A percentile compares a stretch with the other conserved stretches of the same genome.
Conservation (phyloP, 2,329 filamentous ascomycete species). For the Clonostachys chloroleuca region DNA sequence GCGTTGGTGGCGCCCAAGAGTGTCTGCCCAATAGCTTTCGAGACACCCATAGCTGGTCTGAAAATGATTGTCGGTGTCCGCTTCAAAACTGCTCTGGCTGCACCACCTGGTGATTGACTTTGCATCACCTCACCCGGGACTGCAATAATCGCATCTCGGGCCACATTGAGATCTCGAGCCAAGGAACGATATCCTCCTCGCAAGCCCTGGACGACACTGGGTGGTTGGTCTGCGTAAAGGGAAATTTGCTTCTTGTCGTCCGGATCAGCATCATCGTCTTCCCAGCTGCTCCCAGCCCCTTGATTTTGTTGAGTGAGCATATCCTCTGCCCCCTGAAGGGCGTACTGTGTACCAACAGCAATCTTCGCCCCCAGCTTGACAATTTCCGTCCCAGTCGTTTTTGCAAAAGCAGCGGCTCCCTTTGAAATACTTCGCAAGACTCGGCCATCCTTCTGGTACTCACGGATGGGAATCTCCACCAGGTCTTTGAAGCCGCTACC, state of each 20-base stretch:
- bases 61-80: constrained; percentile 92
- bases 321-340: constrained; percentile 83
- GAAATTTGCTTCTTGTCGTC: constrained; percentile 78
- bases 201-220: constrained; percentile 82
- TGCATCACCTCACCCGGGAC: constrained; percentile 91
- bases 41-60: constrained; percentile 83
- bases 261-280: constrained; percentile 60
- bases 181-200: constrained; percentile 78
- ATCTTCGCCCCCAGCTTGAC: constrained; percentile 92
- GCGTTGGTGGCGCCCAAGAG: constrained; percentile 90
- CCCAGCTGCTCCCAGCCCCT: constrained; percentile 36
- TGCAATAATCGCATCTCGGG: constrained; percentile 88
- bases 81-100: constrained; percentile 71
- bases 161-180: constrained; percentile 79
- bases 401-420: constrained; percentile 84
- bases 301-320: constrained; percentile 51
- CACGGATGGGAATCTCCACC: constrained; percentile 81
- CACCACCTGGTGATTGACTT: constrained; percentile 74
- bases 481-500: constrained; percentile 83
- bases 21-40: constrained; percentile 83
- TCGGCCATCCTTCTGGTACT: constrained; percentile 91
- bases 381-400: constrained; percentile 90
- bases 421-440: constrained; percentile 90
- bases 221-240: constrained; percentile 89
- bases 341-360: constrained; percentile 91